Base-by-base conservation (phyloP, 2,329 filamentous ascomycete genomes). In the Sclerotinia trifoliorum region DNA sequence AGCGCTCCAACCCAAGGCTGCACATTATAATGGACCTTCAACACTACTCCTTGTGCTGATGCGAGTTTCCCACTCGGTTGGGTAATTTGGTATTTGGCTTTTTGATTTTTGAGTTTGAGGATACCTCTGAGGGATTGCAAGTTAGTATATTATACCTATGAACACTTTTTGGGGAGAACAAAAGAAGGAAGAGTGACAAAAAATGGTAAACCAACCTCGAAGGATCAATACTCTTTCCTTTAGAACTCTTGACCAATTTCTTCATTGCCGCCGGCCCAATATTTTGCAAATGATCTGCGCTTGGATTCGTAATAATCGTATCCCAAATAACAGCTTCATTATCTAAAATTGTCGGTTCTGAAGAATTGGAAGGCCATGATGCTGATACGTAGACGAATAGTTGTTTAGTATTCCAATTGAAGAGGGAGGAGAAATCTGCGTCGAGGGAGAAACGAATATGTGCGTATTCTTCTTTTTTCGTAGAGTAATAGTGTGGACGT, bases 331-430 rank as follows among this genome's bases (percentile, higher is more conserved):
- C 90, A 74, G 92, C 91, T 80, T 93, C 86, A 80, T 90, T 90
- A 10, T 69, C 69, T 13, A 71, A 81, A 56, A 44, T 61, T 7
- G 39, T 19, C 19, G 46, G 56, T 4, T 51, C 44, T 11, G 73
- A 71, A 46, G 71, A 76, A 49, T 74, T 73, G 39, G 79, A 74
- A 55, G 84, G 82, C 88, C 88, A 90, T 75, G 88, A 89, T 66
- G 94, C 94, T 67, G 93, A 94, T 69, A 99, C 89, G 82, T 97
- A 99, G 79, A 97, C 89, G 81, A 98, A 99, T 76, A 99, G 83
- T 81, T 98, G 92, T 80, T 99, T 99, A 26, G 96, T 99, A 84
- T 99, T 99, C 95, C 94, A 99, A 77, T 92, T 96, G 86, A 98
- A 98, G 75, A 99, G 91, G 55, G 90, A 90, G 70, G 88, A 90